Conservation (phyloP, 805 yeast species). For the Spathaspora gorwiae region DNA sequence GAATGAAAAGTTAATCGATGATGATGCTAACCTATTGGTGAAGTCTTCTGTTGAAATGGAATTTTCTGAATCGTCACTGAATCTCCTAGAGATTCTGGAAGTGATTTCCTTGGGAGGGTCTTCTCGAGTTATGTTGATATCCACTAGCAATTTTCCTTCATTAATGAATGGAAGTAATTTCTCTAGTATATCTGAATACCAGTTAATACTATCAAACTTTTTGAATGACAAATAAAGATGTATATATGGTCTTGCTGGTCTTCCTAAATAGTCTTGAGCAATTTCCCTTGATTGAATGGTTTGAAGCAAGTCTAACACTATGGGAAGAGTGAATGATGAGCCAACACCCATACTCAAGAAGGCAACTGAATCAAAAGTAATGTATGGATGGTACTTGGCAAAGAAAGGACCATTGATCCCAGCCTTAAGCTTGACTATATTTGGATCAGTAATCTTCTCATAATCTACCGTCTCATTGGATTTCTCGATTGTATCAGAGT, state of each 20-base stretch:
- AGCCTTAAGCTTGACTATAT: slow-evolving; percentile 25
- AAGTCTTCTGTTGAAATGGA: neutral
- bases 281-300: slow-evolving; percentile 21
- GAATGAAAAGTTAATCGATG: neutral
- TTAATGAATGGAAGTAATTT: slow-evolving; percentile 21
- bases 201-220: slow-evolving; percentile 19
- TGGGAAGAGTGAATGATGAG: slow-evolving; percentile 42
- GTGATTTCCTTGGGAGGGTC: neutral
- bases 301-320: slow-evolving; percentile 36
- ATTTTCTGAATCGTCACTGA: neutral
- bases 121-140: neutral
- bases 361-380: slow-evolving; percentile 36
- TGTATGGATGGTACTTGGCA: slow-evolving; percentile 36
- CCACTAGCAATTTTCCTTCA: slow-evolving; percentile 19
- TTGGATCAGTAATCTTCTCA: slow-evolving; percentile 1
- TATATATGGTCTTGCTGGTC: slow-evolving; percentile 25
- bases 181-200: slow-evolving; percentile 34
- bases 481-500: neutral
- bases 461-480: neutral
- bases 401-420: slow-evolving; percentile 46
- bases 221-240: slow-evolving; percentile 32
- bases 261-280: slow-evolving; percentile 25
- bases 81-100: neutral
- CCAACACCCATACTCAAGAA: slow-evolving; percentile 46
- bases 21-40: too few species aligned